These are phyloP conservation scores for Tremellales sp. DNA, from an alignment of 1,284 basidiomycete genomes.

Conservation along the genomic window DNA sequence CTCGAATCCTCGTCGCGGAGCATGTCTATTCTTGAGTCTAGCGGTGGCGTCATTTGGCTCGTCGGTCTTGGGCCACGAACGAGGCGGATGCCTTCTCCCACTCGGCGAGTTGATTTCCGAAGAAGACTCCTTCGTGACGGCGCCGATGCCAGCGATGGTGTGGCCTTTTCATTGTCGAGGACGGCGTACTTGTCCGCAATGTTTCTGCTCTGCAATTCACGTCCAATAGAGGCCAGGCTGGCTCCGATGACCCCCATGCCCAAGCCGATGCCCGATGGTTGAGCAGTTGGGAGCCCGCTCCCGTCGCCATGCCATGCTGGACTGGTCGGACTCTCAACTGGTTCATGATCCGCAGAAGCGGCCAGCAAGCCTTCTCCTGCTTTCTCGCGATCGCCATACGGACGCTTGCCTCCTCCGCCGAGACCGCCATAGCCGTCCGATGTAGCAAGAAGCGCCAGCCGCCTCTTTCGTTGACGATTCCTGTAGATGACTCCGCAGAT, in stretches of 20 bases:
- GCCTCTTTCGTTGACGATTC: constrained; percentile 12
- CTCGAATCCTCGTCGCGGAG: constrained; percentile 38
- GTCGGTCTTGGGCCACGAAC: constrained; percentile 19
- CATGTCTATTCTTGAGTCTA: constrained; percentile 29
- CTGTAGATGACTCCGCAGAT: constrained; percentile 13
- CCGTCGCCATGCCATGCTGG: neutral
- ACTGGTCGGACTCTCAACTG: neutral
- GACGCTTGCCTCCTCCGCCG: constrained; percentile 5
- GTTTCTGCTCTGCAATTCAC: neutral
- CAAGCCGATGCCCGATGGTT: constrained; percentile 15
- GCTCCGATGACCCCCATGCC: constrained; percentile 24
- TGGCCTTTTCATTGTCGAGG: constrained; percentile 13
- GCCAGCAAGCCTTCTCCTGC: constrained; percentile 24
- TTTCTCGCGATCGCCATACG: constrained; percentile 25
- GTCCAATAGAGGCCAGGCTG: constrained; percentile 15
- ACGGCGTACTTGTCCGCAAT: constrained; percentile 22
- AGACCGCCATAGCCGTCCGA: neutral
- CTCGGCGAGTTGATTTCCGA: constrained; percentile 21
- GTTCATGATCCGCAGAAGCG: constrained; percentile 4
- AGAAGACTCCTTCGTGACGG: too few species aligned
- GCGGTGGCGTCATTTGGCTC: constrained; percentile 10
- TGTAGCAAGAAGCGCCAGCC: neutral
- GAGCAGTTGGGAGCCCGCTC: constrained; percentile 1
- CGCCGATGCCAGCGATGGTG: too few species aligned
- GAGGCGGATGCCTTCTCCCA: constrained; percentile 33